These are phyloP conservation scores for Metschnikowia picachoensis DNA, from an alignment of 805 yeast species.

Conservation along the genomic window DNA sequence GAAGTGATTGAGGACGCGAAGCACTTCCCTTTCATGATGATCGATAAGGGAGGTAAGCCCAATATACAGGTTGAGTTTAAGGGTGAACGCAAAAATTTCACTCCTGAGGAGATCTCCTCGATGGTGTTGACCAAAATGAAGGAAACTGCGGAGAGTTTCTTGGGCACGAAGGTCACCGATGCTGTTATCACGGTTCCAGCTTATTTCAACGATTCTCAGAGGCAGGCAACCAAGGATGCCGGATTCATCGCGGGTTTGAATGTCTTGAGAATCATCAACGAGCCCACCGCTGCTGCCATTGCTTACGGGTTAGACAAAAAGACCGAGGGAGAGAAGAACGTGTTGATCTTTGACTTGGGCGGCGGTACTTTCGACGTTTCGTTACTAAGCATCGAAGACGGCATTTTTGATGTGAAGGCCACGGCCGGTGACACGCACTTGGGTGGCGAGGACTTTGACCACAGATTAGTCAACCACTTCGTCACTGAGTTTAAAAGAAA, in stretches of 20 bases:
- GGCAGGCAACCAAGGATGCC: slow-evolving; percentile 45
- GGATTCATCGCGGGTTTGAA: slow-evolving; percentile 46
- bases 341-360: slow-evolving; percentile 91
- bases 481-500: slow-evolving; percentile 96
- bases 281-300: slow-evolving; percentile 45
- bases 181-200: slow-evolving; percentile 45
- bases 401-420: slow-evolving; percentile 89
- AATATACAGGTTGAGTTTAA: slow-evolving; percentile 80
- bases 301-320: slow-evolving; percentile 51
- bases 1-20: slow-evolving; percentile 77
- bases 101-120: slow-evolving; percentile 93
- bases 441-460: slow-evolving; percentile 99
- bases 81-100: slow-evolving; percentile 81
- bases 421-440: slow-evolving; percentile 65
- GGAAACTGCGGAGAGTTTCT: slow-evolving; percentile 87
- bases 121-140: slow-evolving; percentile 92
- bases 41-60: slow-evolving; percentile 82
- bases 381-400: slow-evolving; percentile 79
- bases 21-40: slow-evolving; percentile 84
- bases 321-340: slow-evolving; percentile 67
- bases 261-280: slow-evolving; percentile 41
- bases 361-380: slow-evolving; percentile 98
- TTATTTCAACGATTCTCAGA: slow-evolving; percentile 41
- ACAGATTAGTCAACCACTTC: slow-evolving; percentile 92
- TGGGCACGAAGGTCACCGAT: slow-evolving; percentile 72